Percentiles rank a stretch among this genome's conserved stretches.
Evolutionary conservation across 2,329 filamentous ascomycete species (phyloP).

Genomic region (Ophiostoma triangulosporum): DNA sequence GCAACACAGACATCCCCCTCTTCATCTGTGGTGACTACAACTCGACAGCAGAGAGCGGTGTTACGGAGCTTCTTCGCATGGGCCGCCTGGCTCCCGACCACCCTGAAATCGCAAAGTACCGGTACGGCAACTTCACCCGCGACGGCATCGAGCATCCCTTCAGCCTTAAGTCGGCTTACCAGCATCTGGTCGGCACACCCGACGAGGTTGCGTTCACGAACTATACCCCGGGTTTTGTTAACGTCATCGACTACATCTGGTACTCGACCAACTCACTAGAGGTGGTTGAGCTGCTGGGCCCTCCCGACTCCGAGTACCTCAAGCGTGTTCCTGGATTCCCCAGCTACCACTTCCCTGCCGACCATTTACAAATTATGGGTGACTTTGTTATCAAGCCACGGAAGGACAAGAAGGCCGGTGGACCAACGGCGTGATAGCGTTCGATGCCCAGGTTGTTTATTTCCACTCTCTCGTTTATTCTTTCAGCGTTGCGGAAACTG

Average conservation of each 20-base stretch:
- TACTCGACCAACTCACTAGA: constrained; percentile 85
- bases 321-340: constrained; percentile 82
- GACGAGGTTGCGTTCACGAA: constrained; percentile 89
- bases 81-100: constrained; percentile 70
- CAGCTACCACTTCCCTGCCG: constrained; percentile 86
- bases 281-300: constrained; percentile 70
- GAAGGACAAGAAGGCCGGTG: constrained; percentile 58
- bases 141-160: constrained; percentile 93
- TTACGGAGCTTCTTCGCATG: constrained; percentile 77
- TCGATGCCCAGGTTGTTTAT: not conserved
- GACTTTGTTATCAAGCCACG: constrained; percentile 81
- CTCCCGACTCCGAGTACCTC: constrained; percentile 74
- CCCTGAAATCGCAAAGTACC: constrained; percentile 61
- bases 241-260: constrained; percentile 95
- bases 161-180: constrained; percentile 81
- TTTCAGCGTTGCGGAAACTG: constrained; percentile 2
- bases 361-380: constrained; percentile 79
- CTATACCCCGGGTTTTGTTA: constrained; percentile 85
- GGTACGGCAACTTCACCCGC: constrained; percentile 86
- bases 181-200: constrained; percentile 64
- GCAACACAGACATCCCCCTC: constrained; percentile 76
- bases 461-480: not conserved
- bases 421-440: not conserved
- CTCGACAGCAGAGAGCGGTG: constrained; percentile 72
- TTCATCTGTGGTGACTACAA: constrained; percentile 95